These are phyloP conservation scores for Pulicaria dysenterica DNA, from an alignment of 129 eudicot genomes.

Conservation along the genomic window DNA sequence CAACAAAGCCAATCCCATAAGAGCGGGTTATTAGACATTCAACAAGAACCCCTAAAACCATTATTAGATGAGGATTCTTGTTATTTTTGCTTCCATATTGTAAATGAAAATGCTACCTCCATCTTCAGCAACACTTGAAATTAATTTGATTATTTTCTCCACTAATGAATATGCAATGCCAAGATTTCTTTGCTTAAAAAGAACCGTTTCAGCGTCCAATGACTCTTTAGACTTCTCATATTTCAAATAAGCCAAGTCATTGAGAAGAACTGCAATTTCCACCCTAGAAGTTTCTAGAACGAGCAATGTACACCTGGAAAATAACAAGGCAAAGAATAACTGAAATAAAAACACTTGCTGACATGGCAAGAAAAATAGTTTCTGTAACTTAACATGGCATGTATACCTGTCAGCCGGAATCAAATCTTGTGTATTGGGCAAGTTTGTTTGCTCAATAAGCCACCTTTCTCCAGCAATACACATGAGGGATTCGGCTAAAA, in stretches of 20 bases:
- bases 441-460: conserved; percentile 60
- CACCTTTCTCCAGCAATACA: conserved; percentile 78
- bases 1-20: too few relatives aligned
- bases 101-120: conserved; percentile 48
- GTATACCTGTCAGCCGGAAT: conserved; percentile 76
- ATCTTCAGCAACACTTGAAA: conserved; percentile 65
- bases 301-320: conserved; percentile 82
- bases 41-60: conserved; percentile 13
- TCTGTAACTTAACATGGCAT: conserved; percentile 2
- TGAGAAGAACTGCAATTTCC: conserved; percentile 91
- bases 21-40: too few relatives aligned
- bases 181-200: conserved; percentile 61
- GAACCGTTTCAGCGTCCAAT: conserved; percentile 38
- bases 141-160: conserved; percentile 71
- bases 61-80: neutral
- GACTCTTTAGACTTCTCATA: conserved; percentile 63
- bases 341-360: conserved; percentile 17
- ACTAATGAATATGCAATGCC: conserved; percentile 75
- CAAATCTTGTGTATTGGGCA: conserved; percentile 44
- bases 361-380: conserved; percentile 14
- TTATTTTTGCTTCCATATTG: neutral
- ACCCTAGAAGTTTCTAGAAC: conserved; percentile 91
- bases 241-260: conserved; percentile 81
- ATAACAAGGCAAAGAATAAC: conserved; percentile 1
- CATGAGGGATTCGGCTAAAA: conserved; percentile 65